Evolutionary conservation across 257 asterid species (phyloP), one percentile per base, ranked within the genome.

Genomic region (Nemophila menziesii): DNA sequence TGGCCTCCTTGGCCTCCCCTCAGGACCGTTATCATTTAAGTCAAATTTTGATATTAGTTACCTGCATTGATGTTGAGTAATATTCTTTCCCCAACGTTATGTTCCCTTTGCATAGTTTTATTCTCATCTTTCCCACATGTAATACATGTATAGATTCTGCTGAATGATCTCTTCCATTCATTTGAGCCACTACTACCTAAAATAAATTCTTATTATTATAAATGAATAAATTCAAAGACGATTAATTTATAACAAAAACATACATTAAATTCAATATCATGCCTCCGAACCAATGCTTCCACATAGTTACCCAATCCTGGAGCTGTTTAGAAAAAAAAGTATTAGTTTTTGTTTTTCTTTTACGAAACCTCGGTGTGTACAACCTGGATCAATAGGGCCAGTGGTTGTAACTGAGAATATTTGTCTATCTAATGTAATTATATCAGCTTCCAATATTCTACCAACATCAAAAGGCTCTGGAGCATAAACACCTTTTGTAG

Each of bases 271-370:
- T 90, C 98, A 17, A 69, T 81, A 55, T 84, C 93, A 16, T 80
- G 96, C 63, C 93, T 77, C 34, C 98, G 76, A 48, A 81, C 93
- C 78, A 90, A 62, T 59, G 98, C 93, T 70, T 90, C 96, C 39
- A 90, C 90, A 46, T 84, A 90, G 79, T 81, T 90, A 39, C 93
- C 94, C 61, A 90, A 64, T 67, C 95, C 96, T 7, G 95, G 75
- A 67, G 96, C 98, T 89, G 92, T 54, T 63, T 29, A 46, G 26
- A 61, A 49, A 55, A 56, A 47, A 54, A 17, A 11, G 14, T 11
- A 44, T 48, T 48, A 57, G 59, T 54, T 49, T 37, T 36, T 37
- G 17, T 29, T 42, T 36, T 6, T 19, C 11, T 49, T 19, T 9
- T 36, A 8, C 26, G 8, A 43, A 19, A 47, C 33, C 26, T 39